Conservation (phyloP, 1,284 basidiomycete species). For the Cystobasidiaceae sp. region DNA sequence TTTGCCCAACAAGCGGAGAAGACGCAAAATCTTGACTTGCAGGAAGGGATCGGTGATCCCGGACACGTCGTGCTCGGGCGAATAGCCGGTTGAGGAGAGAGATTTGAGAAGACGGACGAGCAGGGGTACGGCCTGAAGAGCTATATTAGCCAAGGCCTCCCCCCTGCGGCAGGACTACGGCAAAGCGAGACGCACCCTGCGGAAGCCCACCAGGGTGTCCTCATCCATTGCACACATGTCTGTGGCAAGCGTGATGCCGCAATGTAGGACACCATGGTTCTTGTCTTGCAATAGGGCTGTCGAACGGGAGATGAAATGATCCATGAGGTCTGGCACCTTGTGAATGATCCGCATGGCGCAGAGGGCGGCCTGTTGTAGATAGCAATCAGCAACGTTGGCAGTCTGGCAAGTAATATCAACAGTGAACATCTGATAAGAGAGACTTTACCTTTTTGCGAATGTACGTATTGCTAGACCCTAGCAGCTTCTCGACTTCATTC, state of each 20-base stretch:
- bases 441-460: conserved; percentile 87
- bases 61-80: conserved; percentile 98
- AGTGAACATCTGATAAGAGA: not conserved
- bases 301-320: conserved; percentile 84
- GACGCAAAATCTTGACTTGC: conserved; percentile 93
- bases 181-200: conserved; percentile 58
- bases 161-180: not conserved
- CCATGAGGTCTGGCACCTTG: conserved; percentile 91
- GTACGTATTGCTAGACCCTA: conserved; percentile 97
- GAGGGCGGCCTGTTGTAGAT: conserved; percentile 68
- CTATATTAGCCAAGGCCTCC: not conserved
- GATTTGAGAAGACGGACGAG: conserved; percentile 95
- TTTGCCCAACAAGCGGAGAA: conserved; percentile 80
- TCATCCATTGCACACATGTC: conserved; percentile 86
- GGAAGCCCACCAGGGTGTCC: conserved; percentile 58
- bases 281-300: conserved; percentile 89
- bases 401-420: not conserved
- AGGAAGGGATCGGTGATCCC: conserved; percentile 99
- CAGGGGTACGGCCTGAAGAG: conserved; percentile 72
- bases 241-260: conserved; percentile 87
- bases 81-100: conserved; percentile 92
- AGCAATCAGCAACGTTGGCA: conserved; percentile 2
- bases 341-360: conserved; percentile 95
- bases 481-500: conserved; percentile 94
- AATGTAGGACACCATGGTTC: conserved; percentile 92